Evolutionary conservation across 805 yeast species (phyloP).

Genomic region (Pichia sporocuriosa): DNA sequence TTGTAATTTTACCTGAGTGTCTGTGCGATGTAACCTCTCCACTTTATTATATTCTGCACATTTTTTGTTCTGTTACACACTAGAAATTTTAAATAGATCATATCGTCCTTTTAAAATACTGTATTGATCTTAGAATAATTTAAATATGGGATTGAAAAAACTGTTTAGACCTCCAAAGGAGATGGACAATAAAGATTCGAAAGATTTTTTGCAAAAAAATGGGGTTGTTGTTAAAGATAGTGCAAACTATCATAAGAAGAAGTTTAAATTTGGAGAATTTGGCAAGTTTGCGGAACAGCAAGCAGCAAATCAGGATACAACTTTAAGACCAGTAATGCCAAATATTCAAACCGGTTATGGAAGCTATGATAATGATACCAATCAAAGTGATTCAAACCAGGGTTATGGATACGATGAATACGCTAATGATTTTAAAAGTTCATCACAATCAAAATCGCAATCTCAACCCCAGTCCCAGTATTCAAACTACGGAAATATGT

Average conservation of each 20-base stretch:
- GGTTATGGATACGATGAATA: conserved; percentile 19
- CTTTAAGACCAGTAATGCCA: conserved; percentile 18
- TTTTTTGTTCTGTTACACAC: too few relatives aligned
- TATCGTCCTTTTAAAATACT: too few relatives aligned
- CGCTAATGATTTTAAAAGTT: conserved; percentile 8
- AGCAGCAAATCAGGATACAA: conserved; percentile 13
- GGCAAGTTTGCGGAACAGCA: conserved; percentile 39
- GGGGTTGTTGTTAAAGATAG: conserved; percentile 35
- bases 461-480: not conserved
- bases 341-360: conserved; percentile 11
- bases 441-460: not conserved
- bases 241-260: conserved; percentile 23
- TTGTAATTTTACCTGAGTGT: too few relatives aligned
- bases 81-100: too few relatives aligned
- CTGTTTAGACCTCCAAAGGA: conserved; percentile 46
- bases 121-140: too few relatives aligned
- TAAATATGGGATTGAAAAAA: conserved; percentile 39
- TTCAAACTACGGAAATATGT: not conserved
- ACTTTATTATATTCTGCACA: too few relatives aligned
- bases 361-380: conserved; percentile 9
- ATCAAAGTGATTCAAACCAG: conserved; percentile 19
- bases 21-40: too few relatives aligned
- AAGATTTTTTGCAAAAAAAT: conserved; percentile 35
- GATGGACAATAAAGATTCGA: conserved; percentile 34
- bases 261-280: conserved; percentile 43